Evolutionary conservation across 768 basidiomycete species (phyloP).

Genomic region (Lepiota venenata): DNA sequence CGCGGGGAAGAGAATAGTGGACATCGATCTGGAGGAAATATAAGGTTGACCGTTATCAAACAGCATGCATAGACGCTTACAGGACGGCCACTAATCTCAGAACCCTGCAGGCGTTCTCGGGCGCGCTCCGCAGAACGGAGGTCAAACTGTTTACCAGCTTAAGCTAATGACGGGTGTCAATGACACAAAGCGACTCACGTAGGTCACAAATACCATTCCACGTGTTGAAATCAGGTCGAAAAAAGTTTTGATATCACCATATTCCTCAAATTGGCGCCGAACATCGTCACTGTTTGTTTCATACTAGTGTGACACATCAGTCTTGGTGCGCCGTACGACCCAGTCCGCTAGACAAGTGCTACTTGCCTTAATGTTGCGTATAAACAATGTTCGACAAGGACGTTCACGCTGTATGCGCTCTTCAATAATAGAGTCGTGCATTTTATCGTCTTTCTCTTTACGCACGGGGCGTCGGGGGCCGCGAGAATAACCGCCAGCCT

Average conservation of each 20-base stretch:
- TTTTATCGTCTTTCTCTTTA: conserved; percentile 84
- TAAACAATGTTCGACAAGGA: conserved; percentile 94
- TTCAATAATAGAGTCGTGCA: conserved; percentile 90
- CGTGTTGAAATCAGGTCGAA: conserved; percentile 93
- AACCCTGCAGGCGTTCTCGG: conserved; percentile 86
- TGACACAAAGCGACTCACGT: conserved; percentile 56
- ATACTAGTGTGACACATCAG: conserved; percentile 51
- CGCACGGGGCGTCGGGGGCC: conserved; percentile 45
- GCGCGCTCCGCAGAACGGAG: conserved; percentile 91
- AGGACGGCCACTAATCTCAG: conserved; percentile 82
- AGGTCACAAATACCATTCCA: conserved; percentile 99
- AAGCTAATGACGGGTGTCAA: conserved; percentile 16
- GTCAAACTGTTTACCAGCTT: conserved; percentile 62
- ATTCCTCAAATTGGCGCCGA: conserved; percentile 82
- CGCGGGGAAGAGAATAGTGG: conserved; percentile 93
- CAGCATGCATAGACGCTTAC: conserved; percentile 45
- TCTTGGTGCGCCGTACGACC: background rate
- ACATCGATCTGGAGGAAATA: conserved; percentile 80
- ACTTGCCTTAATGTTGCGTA: conserved; percentile 97
- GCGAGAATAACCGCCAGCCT: conserved; percentile 37
- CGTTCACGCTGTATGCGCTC: conserved; percentile 92
- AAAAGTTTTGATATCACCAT: conserved; percentile 95
- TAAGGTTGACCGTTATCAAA: conserved; percentile 11
- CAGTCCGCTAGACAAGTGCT: background rate
- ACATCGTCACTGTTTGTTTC: conserved; percentile 87